phyloP scores from a whole-genome alignment of 192 early-diverging fungal species.

The Umbelopsis sp. region DNA sequence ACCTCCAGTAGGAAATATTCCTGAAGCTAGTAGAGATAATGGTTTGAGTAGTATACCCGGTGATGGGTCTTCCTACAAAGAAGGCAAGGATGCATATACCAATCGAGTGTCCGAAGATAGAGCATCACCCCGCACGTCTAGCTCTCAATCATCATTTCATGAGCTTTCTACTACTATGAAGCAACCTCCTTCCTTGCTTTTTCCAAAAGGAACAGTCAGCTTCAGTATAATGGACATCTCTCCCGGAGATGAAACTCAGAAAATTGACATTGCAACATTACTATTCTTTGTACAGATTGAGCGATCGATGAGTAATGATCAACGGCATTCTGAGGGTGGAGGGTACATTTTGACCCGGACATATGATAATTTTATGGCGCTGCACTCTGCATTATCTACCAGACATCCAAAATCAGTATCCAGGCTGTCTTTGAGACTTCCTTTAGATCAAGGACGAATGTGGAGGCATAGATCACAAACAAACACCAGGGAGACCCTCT shows the following conservation, averaged over 20 bases:
- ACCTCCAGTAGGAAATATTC: no score
- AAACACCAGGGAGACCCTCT: not conserved
- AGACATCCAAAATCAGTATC: conserved; percentile 28
- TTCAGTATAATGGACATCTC: conserved; percentile 38
- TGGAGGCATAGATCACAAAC: conserved; percentile 25
- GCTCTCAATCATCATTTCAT: no score
- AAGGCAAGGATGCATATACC: no score
- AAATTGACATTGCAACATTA: conserved; percentile 15
- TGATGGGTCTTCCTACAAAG: no score
- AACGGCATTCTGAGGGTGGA: conserved; percentile 35
- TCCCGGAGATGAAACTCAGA: not conserved
- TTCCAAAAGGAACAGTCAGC: conserved; percentile 22
- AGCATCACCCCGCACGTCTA: no score
- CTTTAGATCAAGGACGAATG: conserved; percentile 27
- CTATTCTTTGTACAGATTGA: conserved; percentile 42
- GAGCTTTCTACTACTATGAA: no score
- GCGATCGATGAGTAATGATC: conserved; percentile 21
- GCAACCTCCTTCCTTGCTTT: conserved; percentile 12
- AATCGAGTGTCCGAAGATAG: no score
- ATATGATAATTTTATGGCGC: conserved; percentile 37
- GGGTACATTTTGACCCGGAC: conserved; percentile 40
- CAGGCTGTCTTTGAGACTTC: conserved; percentile 20
- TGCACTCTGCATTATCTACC: conserved; percentile 27
- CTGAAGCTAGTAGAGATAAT: no score
- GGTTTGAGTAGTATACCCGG: no score